Conservation (phyloP, 345 rosid genomes). For the Euclidium syriacum region DNA sequence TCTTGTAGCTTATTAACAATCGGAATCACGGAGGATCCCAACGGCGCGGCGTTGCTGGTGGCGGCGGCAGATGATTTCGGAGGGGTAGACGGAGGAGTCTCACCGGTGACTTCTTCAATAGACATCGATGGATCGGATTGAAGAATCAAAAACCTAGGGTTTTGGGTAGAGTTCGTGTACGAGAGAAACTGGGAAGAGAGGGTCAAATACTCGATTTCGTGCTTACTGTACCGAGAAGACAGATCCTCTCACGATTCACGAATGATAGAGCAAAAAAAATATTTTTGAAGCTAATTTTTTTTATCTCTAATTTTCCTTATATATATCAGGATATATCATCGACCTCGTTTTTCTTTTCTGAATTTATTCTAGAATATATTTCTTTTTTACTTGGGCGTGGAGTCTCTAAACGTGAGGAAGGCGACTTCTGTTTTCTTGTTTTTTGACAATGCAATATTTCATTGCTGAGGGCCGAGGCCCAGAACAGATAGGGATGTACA, state of each 20-base stretch:
- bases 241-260: not conserved
- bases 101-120: not conserved
- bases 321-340: not conserved
- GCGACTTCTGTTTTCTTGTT: too few species aligned
- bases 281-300: too few species aligned
- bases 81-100: slow-evolving; percentile 15
- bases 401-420: too few species aligned
- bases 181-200: not conserved
- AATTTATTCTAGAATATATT: too few species aligned
- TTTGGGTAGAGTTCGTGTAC: slow-evolving; percentile 9
- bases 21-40: slow-evolving; percentile 91
- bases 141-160: not conserved
- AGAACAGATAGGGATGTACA: too few species aligned
- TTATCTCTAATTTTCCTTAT: not conserved
- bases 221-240: slow-evolving; percentile 1
- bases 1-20: slow-evolving; percentile 92
- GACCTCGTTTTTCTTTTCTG: not conserved
- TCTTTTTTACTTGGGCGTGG: too few species aligned
- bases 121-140: slow-evolving; percentile 27
- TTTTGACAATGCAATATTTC: too few species aligned
- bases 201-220: slow-evolving; percentile 22
- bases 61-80: slow-evolving; percentile 28
- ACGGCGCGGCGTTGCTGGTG: slow-evolving; percentile 34
- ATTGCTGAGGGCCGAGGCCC: too few species aligned
- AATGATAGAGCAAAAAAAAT: not conserved